phyloP scores from a whole-genome alignment of 176 grass and related monocot genomes.

The Chrysopogon serrulatus region DNA sequence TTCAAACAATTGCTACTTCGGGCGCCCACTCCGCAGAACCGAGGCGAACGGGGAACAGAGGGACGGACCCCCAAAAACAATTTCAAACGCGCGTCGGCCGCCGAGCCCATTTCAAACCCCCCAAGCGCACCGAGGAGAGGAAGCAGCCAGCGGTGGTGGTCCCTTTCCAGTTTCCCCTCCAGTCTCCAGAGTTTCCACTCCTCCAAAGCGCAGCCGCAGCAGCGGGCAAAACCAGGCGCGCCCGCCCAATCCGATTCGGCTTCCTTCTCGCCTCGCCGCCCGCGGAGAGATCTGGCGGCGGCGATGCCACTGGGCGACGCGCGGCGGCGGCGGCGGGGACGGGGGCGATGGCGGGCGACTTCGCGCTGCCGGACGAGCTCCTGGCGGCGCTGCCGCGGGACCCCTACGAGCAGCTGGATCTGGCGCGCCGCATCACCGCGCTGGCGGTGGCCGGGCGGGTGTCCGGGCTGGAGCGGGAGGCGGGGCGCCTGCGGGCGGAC shows the following conservation, averaged over 20 bases:
- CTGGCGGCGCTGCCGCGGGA: conserved; percentile 77
- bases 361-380: conserved; percentile 65
- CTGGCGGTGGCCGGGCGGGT: conserved; percentile 76
- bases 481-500: conserved; percentile 46
- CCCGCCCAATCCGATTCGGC: neutral
- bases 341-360: conserved; percentile 15
- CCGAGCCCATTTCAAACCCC: conserved; percentile 48
- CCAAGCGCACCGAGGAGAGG: conserved; percentile 11
- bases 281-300: conserved; percentile 2
- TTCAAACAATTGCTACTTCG: conserved; percentile 29
- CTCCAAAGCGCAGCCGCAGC: neutral
- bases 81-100: conserved; percentile 39
- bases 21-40: conserved; percentile 18
- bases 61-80: conserved; percentile 2
- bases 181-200: neutral
- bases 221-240: conserved; percentile 24
- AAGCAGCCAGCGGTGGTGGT: conserved; percentile 27
- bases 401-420: conserved; percentile 86
- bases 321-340: neutral
- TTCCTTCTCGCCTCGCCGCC: neutral
- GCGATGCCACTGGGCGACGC: conserved; percentile 35
- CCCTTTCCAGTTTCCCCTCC: neutral
- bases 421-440: conserved; percentile 87
- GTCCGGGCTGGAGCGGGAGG: conserved; percentile 71
- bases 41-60: neutral